Conservation (phyloP, 1,139 yeast species). For the Taphrina flavorubra region DNA sequence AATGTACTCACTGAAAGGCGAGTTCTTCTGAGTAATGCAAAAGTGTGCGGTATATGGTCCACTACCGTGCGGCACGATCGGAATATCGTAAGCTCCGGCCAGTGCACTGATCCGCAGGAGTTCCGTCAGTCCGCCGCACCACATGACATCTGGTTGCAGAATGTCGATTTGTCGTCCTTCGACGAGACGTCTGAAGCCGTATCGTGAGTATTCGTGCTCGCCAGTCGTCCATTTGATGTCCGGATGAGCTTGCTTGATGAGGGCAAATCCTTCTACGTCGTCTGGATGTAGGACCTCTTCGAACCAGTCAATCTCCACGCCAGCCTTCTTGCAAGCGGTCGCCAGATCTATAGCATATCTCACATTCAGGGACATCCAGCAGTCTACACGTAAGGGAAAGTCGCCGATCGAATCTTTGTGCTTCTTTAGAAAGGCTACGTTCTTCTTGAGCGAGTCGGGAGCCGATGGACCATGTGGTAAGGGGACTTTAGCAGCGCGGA, state of each 20-base stretch:
- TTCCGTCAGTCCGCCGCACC: conserved; percentile 62
- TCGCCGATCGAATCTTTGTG: conserved; percentile 59
- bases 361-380: conserved; percentile 60
- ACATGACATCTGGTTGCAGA: conserved; percentile 61
- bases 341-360: conserved; percentile 58
- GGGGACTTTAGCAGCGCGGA: conserved; percentile 61
- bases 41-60: conserved; percentile 62
- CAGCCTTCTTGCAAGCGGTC: conserved; percentile 53
- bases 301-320: conserved; percentile 60
- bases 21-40: conserved; percentile 58
- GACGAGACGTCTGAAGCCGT: conserved; percentile 59
- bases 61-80: conserved; percentile 61
- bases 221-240: conserved; percentile 59
- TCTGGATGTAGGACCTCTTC: conserved; percentile 61
- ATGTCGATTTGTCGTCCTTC: conserved; percentile 59
- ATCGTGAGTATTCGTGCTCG: conserved; percentile 60
- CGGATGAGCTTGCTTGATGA: conserved; percentile 58
- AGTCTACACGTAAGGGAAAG: conserved; percentile 60
- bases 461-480: conserved; percentile 61
- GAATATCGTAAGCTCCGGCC: conserved; percentile 61
- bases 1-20: conserved; percentile 61
- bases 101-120: conserved; percentile 57
- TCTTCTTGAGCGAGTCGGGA: conserved; percentile 57
- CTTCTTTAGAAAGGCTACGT: conserved; percentile 56
- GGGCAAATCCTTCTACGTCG: conserved; percentile 58